Percentiles rank a stretch among this genome's conserved stretches.
Conservation (phyloP, 1,284 basidiomycete species). For the Chiua sp. region DNA sequence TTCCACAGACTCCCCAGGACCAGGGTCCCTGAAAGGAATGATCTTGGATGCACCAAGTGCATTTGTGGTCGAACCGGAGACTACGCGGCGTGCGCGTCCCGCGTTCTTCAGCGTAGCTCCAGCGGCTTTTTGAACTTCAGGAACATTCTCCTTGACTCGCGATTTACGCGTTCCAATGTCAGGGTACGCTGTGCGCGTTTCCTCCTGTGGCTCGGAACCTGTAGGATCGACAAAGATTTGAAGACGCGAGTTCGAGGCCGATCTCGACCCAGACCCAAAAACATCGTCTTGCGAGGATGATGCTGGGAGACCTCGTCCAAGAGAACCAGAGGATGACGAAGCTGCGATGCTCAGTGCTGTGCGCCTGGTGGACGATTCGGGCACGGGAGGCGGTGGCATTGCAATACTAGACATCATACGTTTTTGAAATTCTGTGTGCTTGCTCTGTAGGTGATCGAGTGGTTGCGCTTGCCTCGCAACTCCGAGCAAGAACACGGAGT, state of each 20-base stretch:
- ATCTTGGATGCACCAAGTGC: constrained; percentile 50
- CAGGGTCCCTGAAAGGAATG: constrained; percentile 60
- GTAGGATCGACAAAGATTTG: constrained; percentile 75
- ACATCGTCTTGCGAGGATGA: constrained; percentile 33
- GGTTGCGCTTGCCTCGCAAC: constrained; percentile 81
- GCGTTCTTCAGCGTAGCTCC: constrained; percentile 69
- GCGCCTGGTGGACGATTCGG: constrained; percentile 39
- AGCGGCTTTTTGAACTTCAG: constrained; percentile 65
- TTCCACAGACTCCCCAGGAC: constrained; percentile 22
- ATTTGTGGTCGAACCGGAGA: constrained; percentile 45
- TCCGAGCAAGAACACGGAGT: constrained; percentile 87
- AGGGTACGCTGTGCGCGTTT: constrained; percentile 58
- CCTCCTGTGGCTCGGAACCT: constrained; percentile 51
- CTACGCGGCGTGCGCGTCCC: constrained; percentile 56
- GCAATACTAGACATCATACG: constrained; percentile 67
- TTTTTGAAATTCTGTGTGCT: constrained; percentile 84
- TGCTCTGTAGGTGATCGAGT: constrained; percentile 74
- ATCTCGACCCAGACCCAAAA: constrained; percentile 27
- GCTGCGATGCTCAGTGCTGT: constrained; percentile 42
- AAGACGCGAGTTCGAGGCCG: constrained; percentile 58
- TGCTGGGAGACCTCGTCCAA: constrained; percentile 21
- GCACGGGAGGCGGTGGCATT: constrained; percentile 38
- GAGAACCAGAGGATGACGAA: constrained; percentile 32
- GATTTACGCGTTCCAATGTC: constrained; percentile 77
- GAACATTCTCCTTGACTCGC: constrained; percentile 76